Percentiles rank a stretch among this genome's conserved stretches.
phyloP scores from a whole-genome alignment of 805 yeast species.

The Yarrowia sp. region DNA sequence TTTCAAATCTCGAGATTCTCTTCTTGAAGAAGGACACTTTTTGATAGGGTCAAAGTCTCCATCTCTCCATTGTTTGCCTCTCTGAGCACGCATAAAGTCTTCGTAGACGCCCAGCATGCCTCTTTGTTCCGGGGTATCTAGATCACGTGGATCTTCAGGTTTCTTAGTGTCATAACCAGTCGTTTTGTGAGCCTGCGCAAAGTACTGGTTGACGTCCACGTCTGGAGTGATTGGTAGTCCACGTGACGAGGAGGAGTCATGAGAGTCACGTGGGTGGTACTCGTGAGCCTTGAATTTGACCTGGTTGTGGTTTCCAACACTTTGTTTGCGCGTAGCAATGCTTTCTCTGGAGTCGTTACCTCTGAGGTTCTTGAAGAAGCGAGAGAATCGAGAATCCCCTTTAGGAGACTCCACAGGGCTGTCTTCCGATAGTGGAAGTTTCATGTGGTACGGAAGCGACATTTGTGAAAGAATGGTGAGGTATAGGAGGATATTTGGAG shows the following conservation, averaged over 20 bases:
- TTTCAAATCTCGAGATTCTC: not conserved
- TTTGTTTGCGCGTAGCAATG: not conserved
- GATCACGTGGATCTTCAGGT: constrained; percentile 9
- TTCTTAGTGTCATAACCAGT: not conserved
- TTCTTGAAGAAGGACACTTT: not conserved
- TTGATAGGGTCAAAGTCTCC: not conserved
- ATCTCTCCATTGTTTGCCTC: constrained; percentile 20
- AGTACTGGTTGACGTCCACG: constrained; percentile 18
- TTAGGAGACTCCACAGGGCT: constrained; percentile 18
- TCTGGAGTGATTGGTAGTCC: constrained; percentile 1
- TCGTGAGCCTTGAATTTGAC: not conserved
- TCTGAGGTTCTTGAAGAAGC: constrained; percentile 21
- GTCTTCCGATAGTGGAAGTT: constrained; percentile 9
- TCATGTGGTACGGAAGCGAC: constrained; percentile 28
- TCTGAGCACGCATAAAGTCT: constrained; percentile 25
- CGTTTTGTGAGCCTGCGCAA: not conserved
- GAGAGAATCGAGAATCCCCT: constrained; percentile 24
- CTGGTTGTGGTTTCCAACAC: not conserved
- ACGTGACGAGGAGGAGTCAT: not conserved
- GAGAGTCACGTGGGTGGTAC: not conserved
- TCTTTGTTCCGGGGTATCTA: not conserved
- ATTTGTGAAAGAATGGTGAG: not conserved
- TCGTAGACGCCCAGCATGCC: constrained; percentile 24
- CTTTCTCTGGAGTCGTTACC: constrained; percentile 17
- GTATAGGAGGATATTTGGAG: not conserved